Base-by-base conservation (phyloP, 2,329 filamentous ascomycete genomes). In the Aspergillus latus region DNA sequence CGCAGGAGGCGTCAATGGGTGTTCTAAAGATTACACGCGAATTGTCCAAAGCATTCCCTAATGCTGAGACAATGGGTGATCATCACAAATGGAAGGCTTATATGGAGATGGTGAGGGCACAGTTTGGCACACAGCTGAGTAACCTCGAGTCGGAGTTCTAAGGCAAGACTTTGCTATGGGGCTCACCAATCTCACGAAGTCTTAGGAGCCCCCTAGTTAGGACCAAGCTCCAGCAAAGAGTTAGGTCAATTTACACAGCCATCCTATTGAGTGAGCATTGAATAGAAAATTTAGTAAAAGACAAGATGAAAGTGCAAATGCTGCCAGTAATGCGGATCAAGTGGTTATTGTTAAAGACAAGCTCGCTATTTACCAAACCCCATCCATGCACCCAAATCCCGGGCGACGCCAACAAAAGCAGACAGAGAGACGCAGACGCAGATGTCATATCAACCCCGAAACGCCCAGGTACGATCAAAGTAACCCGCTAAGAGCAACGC, bases 51-150 rank as follows among this genome's bases (percentile, higher is more conserved):
- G 81, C 82, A 1, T 83, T 86, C 54, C 81, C 80, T 2, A 77
- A 76, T 1, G 82, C 80, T 15, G 76, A 76, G 60, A 74, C 76
- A 11, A 82, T 84, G 9, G 76, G 78, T n/a, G 81, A 85, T 47
- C 80, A 83, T 62, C 82, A 86, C 56, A 82, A 81, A 7, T 97
- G 93, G 93, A 82, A 83, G 58, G 82, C 80, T 39, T 97, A 96
- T 72, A 90, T 90, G 85, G 92, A 96, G 56, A 95, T 88, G 88
- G 84, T 92, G 29, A 87, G 84, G 68, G 93, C 90, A 76, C 90
- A 92, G 52, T 92, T 91, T 69, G 78, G 82, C 2, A 66, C 71
- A 36, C 82, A 89, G 66, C 74, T 94, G 7, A 86, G 84, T 74
- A 75, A 67, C 9, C 74, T 92, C 45, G 83, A 88, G 34, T 55